phyloP scores from a whole-genome alignment of 2,329 filamentous ascomycete genomes.

The Botrytis deweyae region DNA sequence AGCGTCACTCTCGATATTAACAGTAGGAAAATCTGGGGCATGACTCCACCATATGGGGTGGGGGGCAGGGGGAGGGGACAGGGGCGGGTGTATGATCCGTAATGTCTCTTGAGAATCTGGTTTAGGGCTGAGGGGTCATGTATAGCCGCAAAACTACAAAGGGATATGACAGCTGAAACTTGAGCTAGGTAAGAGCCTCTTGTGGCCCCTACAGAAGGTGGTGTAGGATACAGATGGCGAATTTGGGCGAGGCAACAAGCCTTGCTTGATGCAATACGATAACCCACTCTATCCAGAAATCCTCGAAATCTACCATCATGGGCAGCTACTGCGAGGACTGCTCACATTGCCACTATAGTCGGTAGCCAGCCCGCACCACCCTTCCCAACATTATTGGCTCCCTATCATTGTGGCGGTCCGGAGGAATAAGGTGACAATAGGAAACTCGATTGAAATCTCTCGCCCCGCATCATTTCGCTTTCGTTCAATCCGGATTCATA shows the following conservation, averaged over 20 bases:
- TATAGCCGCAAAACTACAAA: not conserved
- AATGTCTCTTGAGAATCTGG: not conserved
- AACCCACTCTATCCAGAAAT: not conserved
- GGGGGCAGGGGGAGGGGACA: not conserved
- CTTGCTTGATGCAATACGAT: constrained; percentile 14
- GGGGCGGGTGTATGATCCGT: not conserved
- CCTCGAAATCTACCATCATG: not conserved
- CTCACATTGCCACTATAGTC: constrained; percentile 13
- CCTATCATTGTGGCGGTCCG: not conserved
- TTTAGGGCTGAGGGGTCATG: not conserved
- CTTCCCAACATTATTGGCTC: not conserved
- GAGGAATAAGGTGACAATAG: not conserved
- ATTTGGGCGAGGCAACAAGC: constrained; percentile 16
- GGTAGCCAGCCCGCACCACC: not conserved
- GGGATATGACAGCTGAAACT: not conserved
- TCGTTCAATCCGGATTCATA: constrained; percentile 3
- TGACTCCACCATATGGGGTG: not conserved
- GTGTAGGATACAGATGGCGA: constrained; percentile 6
- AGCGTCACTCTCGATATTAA: not conserved
- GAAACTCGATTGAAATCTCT: not conserved
- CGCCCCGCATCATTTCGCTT: not conserved
- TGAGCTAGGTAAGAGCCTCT: not conserved
- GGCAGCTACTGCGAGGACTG: constrained; percentile 2
- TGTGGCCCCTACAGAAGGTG: not conserved
- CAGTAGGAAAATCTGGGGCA: not conserved